Percentiles rank a stretch among this genome's conserved stretches.
Evolutionary conservation across 2,329 filamentous ascomycete genomes (phyloP).

Genomic region (Neonectria neomacrospora): DNA sequence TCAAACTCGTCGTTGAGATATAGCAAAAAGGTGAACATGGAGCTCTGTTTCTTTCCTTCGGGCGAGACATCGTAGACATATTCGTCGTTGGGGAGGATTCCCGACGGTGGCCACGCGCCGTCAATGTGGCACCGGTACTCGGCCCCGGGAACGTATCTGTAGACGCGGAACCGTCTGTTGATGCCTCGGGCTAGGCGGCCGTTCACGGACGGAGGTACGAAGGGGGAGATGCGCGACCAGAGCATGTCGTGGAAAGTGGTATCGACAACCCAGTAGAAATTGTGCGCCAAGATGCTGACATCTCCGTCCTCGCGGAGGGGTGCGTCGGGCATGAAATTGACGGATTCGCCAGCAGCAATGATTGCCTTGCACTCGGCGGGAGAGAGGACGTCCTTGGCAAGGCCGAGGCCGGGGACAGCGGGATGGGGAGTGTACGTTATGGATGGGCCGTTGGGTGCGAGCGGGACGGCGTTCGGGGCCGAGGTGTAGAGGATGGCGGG

Average conservation of each 20-base stretch:
- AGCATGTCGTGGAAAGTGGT: slow-evolving; percentile 69
- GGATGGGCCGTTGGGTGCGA: slow-evolving; percentile 56
- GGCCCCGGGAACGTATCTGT: slow-evolving; percentile 77
- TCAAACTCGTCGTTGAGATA: slow-evolving; percentile 79
- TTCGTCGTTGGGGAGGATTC: slow-evolving; percentile 65
- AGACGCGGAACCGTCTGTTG: slow-evolving; percentile 77
- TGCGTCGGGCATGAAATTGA: slow-evolving; percentile 74
- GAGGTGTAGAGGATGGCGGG: slow-evolving; percentile 73
- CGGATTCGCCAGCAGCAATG: slow-evolving; percentile 72
- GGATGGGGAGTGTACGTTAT: slow-evolving; percentile 70
- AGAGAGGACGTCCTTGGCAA: slow-evolving; percentile 70
- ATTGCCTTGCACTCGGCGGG: slow-evolving; percentile 72
- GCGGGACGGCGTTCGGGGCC: slow-evolving; percentile 64
- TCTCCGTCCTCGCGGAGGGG: slow-evolving; percentile 74
- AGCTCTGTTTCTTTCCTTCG: slow-evolving; percentile 68
- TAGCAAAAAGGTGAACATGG: slow-evolving; percentile 75
- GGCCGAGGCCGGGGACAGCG: slow-evolving; percentile 68
- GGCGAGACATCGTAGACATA: slow-evolving; percentile 77
- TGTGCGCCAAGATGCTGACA: slow-evolving; percentile 74
- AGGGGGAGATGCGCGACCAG: slow-evolving; percentile 69
- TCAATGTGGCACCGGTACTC: slow-evolving; percentile 79
- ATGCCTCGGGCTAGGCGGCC: slow-evolving; percentile 70
- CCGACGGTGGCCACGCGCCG: slow-evolving; percentile 78
- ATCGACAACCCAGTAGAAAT: slow-evolving; percentile 79
- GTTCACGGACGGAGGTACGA: slow-evolving; percentile 65